A percentile compares a stretch with the other conserved stretches of the same genome.
Conservation (phyloP, 169 alveolate species). For the Eimeria falciformis region DNA sequence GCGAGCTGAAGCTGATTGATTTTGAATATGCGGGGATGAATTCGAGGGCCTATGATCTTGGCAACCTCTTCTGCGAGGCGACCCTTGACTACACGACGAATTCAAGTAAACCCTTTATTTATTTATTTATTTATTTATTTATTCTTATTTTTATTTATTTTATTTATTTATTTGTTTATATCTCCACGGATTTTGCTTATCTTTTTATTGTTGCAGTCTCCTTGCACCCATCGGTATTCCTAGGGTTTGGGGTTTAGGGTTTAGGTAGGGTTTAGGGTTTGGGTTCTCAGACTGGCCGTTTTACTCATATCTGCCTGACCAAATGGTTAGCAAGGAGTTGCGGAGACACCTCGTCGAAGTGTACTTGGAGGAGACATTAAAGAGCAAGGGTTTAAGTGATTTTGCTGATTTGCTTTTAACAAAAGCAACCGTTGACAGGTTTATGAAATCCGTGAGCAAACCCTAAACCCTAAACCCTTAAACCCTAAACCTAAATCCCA, state of each 20-base stretch:
- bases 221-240: no score
- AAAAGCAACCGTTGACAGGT: not conserved
- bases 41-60: slow-evolving; percentile 81
- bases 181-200: not conserved
- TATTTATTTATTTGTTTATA: not conserved
- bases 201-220: not conserved
- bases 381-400: not conserved
- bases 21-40: slow-evolving; percentile 80
- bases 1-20: slow-evolving; percentile 79
- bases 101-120: not conserved
- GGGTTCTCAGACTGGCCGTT: not conserved
- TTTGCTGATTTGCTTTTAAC: not conserved
- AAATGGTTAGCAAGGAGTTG: not conserved
- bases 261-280: not conserved
- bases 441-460: not conserved
- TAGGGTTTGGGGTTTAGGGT: no score
- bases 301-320: not conserved
- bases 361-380: not conserved
- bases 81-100: slow-evolving; percentile 72
- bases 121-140: no score
- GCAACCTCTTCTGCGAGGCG: slow-evolving; percentile 81
- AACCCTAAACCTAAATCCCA: no score
- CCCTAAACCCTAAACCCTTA: slow-evolving; percentile 1
- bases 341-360: not conserved
- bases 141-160: no score